Percentiles rank a stretch among this genome's conserved stretches.
Evolutionary conservation across 2,329 filamentous ascomycete species (phyloP).

Genomic region (Cytospora leucostoma): DNA sequence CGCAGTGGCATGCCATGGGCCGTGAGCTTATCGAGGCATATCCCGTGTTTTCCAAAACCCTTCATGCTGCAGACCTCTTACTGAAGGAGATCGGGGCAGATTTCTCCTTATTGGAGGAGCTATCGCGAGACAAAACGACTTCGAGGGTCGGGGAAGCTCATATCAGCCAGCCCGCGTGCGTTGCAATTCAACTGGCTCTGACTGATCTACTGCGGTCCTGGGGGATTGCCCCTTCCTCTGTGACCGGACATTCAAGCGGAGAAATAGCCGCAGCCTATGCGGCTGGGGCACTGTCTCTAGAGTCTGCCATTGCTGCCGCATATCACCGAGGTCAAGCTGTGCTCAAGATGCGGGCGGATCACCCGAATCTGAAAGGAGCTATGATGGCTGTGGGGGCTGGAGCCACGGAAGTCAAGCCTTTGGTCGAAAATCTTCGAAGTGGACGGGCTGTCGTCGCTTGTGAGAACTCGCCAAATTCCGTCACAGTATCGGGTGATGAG

Average conservation of each 20-base stretch:
- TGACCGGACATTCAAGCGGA: slow-evolving; percentile 14
- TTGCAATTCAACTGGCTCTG: slow-evolving; percentile 43
- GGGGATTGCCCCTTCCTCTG: slow-evolving; percentile 38
- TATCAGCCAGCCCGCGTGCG: slow-evolving; percentile 44
- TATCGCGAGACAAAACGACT: slow-evolving; percentile 39
- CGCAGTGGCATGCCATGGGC: slow-evolving; percentile 26
- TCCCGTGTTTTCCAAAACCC: slow-evolving; percentile 31
- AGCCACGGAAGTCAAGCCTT: slow-evolving; percentile 6
- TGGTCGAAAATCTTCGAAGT: neutral
- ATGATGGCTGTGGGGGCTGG: slow-evolving; percentile 25
- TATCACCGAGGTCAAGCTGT: slow-evolving; percentile 28
- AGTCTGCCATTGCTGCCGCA: slow-evolving; percentile 29
- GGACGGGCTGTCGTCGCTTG: slow-evolving; percentile 18
- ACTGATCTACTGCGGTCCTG: slow-evolving; percentile 40
- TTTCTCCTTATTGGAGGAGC: slow-evolving; percentile 42
- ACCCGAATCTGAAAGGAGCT: slow-evolving; percentile 5
- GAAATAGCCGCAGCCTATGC: slow-evolving; percentile 29
- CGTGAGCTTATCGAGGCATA: slow-evolving; percentile 35
- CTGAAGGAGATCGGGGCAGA: slow-evolving; percentile 36
- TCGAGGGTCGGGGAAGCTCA: slow-evolving; percentile 42
- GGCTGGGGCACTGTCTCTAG: slow-evolving; percentile 25
- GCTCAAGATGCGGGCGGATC: neutral
- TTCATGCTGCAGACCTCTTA: slow-evolving; percentile 14
- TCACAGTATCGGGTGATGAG: slow-evolving; percentile 39
- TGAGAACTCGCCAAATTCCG: slow-evolving; percentile 32